Evolutionary conservation across 1,139 yeast genomes (phyloP).

Genomic region (Taphrina pruni): DNA sequence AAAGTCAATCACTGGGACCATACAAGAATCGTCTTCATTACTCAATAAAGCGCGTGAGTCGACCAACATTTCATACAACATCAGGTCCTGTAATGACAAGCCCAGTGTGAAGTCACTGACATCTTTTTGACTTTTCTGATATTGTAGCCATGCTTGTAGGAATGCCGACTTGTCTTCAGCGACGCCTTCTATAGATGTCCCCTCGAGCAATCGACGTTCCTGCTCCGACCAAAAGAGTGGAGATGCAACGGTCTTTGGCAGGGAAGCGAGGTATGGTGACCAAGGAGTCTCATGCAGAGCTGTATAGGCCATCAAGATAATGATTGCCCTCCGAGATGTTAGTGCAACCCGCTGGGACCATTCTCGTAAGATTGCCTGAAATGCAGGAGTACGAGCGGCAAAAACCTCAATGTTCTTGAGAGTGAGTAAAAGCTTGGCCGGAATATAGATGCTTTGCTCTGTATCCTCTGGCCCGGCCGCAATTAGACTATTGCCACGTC

Average conservation of each 20-base stretch:
- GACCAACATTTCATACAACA: slow-evolving; percentile 19
- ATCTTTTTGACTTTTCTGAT: not conserved
- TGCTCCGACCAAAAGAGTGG: slow-evolving; percentile 14
- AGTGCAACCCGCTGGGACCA: slow-evolving; percentile 11
- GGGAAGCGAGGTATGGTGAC: slow-evolving; percentile 17
- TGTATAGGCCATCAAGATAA: slow-evolving; percentile 20
- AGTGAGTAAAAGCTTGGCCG: slow-evolving; percentile 2
- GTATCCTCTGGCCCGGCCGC: not conserved
- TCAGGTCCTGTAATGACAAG: not conserved
- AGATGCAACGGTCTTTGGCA: slow-evolving; percentile 4
- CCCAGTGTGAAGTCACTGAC: slow-evolving; percentile 20
- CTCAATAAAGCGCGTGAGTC: slow-evolving; percentile 27
- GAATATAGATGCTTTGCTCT: slow-evolving; percentile 1
- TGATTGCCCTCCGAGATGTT: slow-evolving; percentile 22
- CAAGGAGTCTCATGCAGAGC: slow-evolving; percentile 14
- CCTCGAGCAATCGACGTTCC: slow-evolving; percentile 10
- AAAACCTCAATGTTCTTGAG: slow-evolving; percentile 6
- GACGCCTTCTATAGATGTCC: slow-evolving; percentile 19
- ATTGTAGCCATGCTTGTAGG: slow-evolving; percentile 23
- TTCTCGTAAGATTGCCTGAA: not conserved
- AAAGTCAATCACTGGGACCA: slow-evolving; percentile 31
- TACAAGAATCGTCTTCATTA: slow-evolving; percentile 26
- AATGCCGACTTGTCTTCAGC: slow-evolving; percentile 24
- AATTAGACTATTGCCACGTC: slow-evolving; percentile 24
- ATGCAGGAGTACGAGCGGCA: not conserved